Evolutionary conservation across 2,329 filamentous ascomycete species (phyloP).

Genomic region (Orbilia javanica): DNA sequence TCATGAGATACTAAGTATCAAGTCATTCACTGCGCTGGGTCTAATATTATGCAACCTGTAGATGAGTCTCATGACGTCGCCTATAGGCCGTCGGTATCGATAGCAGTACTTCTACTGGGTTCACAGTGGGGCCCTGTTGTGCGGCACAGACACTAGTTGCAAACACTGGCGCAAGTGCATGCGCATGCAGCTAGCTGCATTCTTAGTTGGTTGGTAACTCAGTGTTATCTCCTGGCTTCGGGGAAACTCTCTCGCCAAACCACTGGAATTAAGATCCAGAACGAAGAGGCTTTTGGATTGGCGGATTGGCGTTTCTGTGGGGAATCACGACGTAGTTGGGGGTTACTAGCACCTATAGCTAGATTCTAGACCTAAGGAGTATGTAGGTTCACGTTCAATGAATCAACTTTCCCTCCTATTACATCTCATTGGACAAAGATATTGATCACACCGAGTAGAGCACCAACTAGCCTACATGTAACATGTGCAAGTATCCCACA

Average conservation of each 20-base stretch:
- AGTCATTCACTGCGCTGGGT: neutral
- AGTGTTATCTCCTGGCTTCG: neutral
- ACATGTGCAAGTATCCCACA: neutral
- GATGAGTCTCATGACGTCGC: neutral
- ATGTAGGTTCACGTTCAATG: too few relatives aligned
- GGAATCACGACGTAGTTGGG: neutral
- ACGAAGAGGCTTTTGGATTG: slow-evolving; percentile 10
- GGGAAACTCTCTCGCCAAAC: neutral
- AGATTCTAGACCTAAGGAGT: neutral
- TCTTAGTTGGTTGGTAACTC: neutral
- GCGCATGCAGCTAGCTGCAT: neutral
- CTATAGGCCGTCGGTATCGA: neutral
- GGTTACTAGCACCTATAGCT: neutral
- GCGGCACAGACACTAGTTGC: neutral
- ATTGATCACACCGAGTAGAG: neutral
- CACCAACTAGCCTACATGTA: neutral
- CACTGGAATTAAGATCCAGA: slow-evolving; percentile 32
- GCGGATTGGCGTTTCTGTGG: neutral
- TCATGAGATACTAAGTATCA: neutral
- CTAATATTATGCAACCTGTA: neutral
- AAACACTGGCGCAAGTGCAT: neutral
- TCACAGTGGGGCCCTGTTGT: neutral
- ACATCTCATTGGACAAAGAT: neutral
- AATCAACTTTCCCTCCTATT: too few relatives aligned
- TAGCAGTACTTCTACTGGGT: neutral